Base-by-base conservation (phyloP, 192 early-diverging fungal species). In the Podila clonocystis region DNA sequence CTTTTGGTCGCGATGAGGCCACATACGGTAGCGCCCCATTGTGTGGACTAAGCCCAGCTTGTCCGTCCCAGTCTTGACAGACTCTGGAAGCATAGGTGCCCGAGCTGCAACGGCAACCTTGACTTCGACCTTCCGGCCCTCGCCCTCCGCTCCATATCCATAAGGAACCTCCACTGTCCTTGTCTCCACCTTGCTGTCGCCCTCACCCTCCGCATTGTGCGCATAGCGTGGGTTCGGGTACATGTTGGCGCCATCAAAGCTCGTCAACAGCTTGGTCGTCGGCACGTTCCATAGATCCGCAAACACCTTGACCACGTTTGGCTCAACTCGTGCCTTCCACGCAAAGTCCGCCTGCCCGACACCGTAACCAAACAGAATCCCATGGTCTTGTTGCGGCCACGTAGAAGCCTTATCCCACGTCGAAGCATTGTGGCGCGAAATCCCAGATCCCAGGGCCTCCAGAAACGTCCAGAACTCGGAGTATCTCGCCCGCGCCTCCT, bases 381-480 rank as follows among this genome's bases (percentile, higher is more conserved):
- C 71, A 57, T 73, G 71, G 15, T 22, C 29, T 33, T 73, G 71
- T 22, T 57, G 8, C 1, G 63, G 71, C 71, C 71, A 73, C 4
- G 71, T 59, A 17, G 62, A 36, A 19, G 7, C 31, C 15, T 12
- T 59, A 64, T 73, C 71, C 63, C 71, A 73, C 12, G 71, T 73
- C 22, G 63, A 65, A 6, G 71, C 11, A 49, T 62, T 45, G 26
- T 11, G 0, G 29, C 63, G 62, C 26, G 62, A 65, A 13, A 73
- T 63, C 13, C 71, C 71, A 15, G 71, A 59, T 11, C 63, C 50
- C 9, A 73, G 63, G 28, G 3, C 33, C 33, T 73, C 71, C 13
- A 73, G 71, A 63, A 63, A 73, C 8, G 41, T 59, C 71, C 71
- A 73, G 50, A 73, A 73, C 41, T 73, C 71, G 9, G 71, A 73